Base-by-base conservation (phyloP, 768 basidiomycete genomes). In the Panus rudis region DNA sequence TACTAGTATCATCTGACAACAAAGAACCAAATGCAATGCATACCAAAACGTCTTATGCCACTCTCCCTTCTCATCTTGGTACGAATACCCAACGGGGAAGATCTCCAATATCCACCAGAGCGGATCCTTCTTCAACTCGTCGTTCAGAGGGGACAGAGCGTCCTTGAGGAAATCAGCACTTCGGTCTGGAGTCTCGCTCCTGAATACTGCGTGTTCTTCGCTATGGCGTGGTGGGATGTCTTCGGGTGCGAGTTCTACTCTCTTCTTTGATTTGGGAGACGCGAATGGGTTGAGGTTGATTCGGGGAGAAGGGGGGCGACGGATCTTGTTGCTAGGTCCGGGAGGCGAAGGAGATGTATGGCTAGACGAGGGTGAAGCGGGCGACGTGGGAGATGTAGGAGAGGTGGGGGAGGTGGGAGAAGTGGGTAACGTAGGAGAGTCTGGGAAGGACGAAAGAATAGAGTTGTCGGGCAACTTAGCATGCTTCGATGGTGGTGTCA, bases 21-120 rank as follows among this genome's bases (percentile, higher is more conserved):
- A 12, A n/a, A 26, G 2, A 31, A 7, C 47, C 38, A 37, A 22
- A 25, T 27, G 17, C 4, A 23, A 31, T 6, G 63, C 81, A 43
- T 50, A 86, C 85, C 67, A 67, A 61, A 69, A 75, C 33, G 62
- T 62, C 6, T 46, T 63, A 47, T 76, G 72, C 83, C 81, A 85
- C 13, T 51, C 54, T 2, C 78, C 75, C 1, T 69, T 39, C 0
- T 46, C 50, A 45, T 84, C 78, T 55, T 86, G 84, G 69, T 71
- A 81, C 16, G 64, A 57, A 51, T 69, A 75, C 28, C 53, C 57
- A 42, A 71, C 53, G 13, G 81, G 84, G 0, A 86, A 22, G 21
- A 85, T 61, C 61, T 90, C 86, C 26, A 87, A 61, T n/a, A 84
- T 25, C 84, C 81, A 83, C 86, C 86, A 90, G 1, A 66, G 4